Evolutionary conservation across 2,329 filamentous ascomycete species (phyloP).

Genomic region (Aspergillus melleus): DNA sequence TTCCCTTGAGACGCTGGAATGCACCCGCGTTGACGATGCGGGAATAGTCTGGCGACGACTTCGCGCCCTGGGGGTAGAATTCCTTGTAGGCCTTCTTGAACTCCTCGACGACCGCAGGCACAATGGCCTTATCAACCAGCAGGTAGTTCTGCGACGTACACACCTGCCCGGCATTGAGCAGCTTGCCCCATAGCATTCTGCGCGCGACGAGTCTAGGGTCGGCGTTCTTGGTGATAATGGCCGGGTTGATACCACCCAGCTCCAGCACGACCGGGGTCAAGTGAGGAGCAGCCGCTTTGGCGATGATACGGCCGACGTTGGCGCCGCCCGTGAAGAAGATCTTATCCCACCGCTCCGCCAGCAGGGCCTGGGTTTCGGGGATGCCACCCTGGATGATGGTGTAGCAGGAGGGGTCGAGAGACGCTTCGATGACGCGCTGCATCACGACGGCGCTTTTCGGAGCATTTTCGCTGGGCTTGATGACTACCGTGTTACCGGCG

Average conservation of each 20-base stretch:
- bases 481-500: constrained; percentile 81
- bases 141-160: constrained; percentile 94
- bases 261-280: constrained; percentile 87
- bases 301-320: constrained; percentile 79
- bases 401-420: constrained; percentile 76
- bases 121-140: constrained; percentile 72
- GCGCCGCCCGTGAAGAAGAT: constrained; percentile 92
- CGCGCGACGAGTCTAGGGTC: constrained; percentile 78
- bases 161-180: constrained; percentile 81
- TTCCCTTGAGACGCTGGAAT: constrained; percentile 80
- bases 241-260: constrained; percentile 88
- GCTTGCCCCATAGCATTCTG: constrained; percentile 86
- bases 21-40: constrained; percentile 79
- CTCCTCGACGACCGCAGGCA: constrained; percentile 70
- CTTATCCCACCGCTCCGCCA: constrained; percentile 94
- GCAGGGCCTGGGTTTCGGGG: constrained; percentile 74
- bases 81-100: constrained; percentile 70
- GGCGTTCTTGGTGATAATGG: constrained; percentile 82
- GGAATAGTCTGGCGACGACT: constrained; percentile 73
- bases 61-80: constrained; percentile 82
- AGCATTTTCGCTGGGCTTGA: constrained; percentile 88
- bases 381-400: constrained; percentile 77
- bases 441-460: constrained; percentile 75
- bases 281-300: constrained; percentile 84
- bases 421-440: constrained; percentile 72